phyloP scores from a whole-genome alignment of 2,329 filamentous ascomycete species.

The Talaromyces sp. region DNA sequence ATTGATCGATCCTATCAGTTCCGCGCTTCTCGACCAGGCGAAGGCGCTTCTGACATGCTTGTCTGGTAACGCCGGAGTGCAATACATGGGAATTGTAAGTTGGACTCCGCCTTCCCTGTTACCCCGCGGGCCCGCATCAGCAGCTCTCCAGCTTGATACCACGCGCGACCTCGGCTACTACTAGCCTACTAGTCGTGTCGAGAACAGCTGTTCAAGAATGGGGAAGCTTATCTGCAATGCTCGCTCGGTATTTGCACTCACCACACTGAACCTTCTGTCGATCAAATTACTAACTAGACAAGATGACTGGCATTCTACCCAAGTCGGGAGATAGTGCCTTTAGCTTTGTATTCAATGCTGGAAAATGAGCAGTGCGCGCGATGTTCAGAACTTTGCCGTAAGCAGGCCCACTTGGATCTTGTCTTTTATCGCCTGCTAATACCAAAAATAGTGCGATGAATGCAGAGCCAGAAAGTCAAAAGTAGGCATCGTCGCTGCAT shows the following conservation, averaged over 20 bases:
- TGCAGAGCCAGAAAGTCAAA: constrained; percentile 36
- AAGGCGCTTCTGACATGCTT: background rate
- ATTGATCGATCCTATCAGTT: background rate
- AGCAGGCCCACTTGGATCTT: constrained; percentile 13
- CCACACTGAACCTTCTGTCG: background rate
- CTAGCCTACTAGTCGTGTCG: background rate
- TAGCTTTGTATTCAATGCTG: constrained; percentile 1
- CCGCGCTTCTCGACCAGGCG: background rate
- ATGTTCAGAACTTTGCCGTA: constrained; percentile 38
- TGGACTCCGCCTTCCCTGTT: background rate
- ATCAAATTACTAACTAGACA: background rate
- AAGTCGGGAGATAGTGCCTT: background rate
- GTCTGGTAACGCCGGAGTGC: background rate
- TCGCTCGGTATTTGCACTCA: background rate
- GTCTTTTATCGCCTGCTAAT: background rate
- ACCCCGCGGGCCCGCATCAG: background rate
- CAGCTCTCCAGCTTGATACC: background rate
- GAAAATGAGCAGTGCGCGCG: constrained; percentile 36
- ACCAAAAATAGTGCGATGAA: constrained; percentile 31
- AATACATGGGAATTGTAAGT: background rate
- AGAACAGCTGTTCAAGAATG: background rate
- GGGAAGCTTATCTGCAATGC: too few species aligned
- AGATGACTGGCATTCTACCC: background rate
- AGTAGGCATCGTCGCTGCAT: constrained; percentile 17
- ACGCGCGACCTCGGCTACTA: background rate